Evolutionary conservation across 768 basidiomycete species (phyloP).

Genomic region (Harrya chromipes): DNA sequence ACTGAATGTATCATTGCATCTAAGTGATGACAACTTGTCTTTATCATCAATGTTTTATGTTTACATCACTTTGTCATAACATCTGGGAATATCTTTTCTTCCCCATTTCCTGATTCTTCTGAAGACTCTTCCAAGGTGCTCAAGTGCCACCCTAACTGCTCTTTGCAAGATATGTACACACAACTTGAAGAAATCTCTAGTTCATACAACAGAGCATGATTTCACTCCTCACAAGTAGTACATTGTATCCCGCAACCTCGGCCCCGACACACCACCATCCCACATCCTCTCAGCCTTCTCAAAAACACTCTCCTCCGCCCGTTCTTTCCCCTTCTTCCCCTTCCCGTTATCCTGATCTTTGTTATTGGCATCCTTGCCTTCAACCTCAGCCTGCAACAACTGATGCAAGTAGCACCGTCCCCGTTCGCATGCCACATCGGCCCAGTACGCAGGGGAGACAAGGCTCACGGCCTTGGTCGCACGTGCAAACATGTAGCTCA

Average conservation of each 20-base stretch:
- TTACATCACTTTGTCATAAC: too few species aligned
- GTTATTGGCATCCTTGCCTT: conserved; percentile 9
- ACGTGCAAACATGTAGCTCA: conserved; percentile 57
- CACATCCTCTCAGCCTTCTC: conserved; percentile 52
- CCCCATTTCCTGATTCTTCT: too few species aligned
- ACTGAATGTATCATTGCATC: too few species aligned
- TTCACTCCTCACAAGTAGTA: conserved; percentile 76
- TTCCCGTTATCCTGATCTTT: conserved; percentile 3
- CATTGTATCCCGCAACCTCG: conserved; percentile 61
- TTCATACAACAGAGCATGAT: too few species aligned
- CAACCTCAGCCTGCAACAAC: conserved; percentile 32
- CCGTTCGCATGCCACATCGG: conserved; percentile 50
- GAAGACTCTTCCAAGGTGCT: too few species aligned
- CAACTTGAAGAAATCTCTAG: too few species aligned
- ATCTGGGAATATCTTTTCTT: too few species aligned
- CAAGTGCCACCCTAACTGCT: too few species aligned
- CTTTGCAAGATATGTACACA: too few species aligned
- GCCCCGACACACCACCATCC: conserved; percentile 51
- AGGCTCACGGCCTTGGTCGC: conserved; percentile 47
- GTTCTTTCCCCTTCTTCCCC: conserved; percentile 31
- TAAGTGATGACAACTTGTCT: too few species aligned
- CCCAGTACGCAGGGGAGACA: conserved; percentile 39
- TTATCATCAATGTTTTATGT: too few species aligned
- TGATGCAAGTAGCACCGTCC: conserved; percentile 51
- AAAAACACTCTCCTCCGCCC: conserved; percentile 46